Conservation (phyloP, 1,284 basidiomycete genomes). For the Phylloporus sp. region DNA sequence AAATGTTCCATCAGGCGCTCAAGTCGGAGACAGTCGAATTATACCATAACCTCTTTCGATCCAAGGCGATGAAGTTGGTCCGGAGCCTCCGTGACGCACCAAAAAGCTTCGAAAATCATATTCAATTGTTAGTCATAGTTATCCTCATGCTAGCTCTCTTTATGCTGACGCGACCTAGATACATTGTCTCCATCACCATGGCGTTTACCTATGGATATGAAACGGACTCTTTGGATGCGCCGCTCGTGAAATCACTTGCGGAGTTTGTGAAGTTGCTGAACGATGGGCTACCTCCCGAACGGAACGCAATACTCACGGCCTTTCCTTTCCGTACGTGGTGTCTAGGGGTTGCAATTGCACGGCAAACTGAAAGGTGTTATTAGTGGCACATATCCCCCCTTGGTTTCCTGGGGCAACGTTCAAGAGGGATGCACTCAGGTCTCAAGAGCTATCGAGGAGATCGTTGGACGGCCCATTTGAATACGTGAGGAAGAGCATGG, state of each 20-base stretch:
- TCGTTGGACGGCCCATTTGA: conserved; percentile 33
- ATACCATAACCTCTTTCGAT: conserved; percentile 27
- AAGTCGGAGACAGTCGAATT: conserved; percentile 20
- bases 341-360: not conserved
- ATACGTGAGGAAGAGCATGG: conserved; percentile 32
- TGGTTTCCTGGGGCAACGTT: conserved; percentile 37
- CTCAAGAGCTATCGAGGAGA: conserved; percentile 30
- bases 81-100: conserved; percentile 28
- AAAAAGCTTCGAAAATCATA: conserved; percentile 27
- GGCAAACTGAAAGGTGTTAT: conserved; percentile 9
- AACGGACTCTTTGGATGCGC: conserved; percentile 29
- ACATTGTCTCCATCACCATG: conserved; percentile 37
- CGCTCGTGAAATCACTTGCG: conserved; percentile 30
- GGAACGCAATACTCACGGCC: conserved; percentile 34
- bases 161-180: conserved; percentile 20
- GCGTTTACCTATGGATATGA: conserved; percentile 37
- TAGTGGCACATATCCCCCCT: conserved; percentile 31
- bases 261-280: conserved; percentile 31
- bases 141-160: not conserved
- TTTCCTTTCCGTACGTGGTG: conserved; percentile 34
- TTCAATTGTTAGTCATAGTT: conserved; percentile 23
- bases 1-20: conserved; percentile 36
- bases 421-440: conserved; percentile 32
- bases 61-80: conserved; percentile 28
- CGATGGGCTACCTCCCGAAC: conserved; percentile 31